A percentile compares a stretch with the other conserved stretches of the same genome.
These are phyloP conservation scores for Amphibolis antarctica DNA, from an alignment of 106 monocot species.

Conservation along the genomic window DNA sequence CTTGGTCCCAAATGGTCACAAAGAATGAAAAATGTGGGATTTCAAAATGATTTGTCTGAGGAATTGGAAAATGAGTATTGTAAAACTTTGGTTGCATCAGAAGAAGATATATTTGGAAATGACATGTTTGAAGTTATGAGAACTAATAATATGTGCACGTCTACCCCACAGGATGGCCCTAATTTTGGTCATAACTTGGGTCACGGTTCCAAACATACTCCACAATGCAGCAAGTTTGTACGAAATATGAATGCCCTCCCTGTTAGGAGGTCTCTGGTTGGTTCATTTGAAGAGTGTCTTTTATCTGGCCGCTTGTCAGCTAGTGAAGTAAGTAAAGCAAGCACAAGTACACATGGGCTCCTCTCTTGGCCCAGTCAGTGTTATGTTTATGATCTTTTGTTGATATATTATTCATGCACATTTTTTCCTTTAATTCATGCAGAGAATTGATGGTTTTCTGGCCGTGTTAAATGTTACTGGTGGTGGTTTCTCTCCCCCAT, in stretches of 20 bases:
- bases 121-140: slow-evolving; percentile 15
- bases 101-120: slow-evolving; percentile 13
- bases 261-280: slow-evolving; percentile 81
- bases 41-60: slow-evolving; percentile 11
- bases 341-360: not conserved
- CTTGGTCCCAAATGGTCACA: slow-evolving; percentile 72
- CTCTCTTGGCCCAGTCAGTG: not conserved
- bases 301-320: slow-evolving; percentile 71
- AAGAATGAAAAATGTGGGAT: slow-evolving; percentile 34
- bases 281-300: slow-evolving; percentile 98
- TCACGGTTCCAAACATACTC: slow-evolving; percentile 20
- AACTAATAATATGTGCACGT: slow-evolving; percentile 33
- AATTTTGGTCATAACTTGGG: slow-evolving; percentile 7
- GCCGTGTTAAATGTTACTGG: slow-evolving; percentile 83
- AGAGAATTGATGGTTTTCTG: slow-evolving; percentile 88
- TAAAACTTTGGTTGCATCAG: slow-evolving; percentile 8
- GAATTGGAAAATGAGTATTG: slow-evolving; percentile 22
- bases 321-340: slow-evolving; percentile 59
- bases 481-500: slow-evolving; percentile 62
- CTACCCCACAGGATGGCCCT: slow-evolving; percentile 13
- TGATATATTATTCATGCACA: not conserved
- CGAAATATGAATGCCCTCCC: slow-evolving; percentile 31
- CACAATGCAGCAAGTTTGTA: slow-evolving; percentile 23
- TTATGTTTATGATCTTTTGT: not conserved
- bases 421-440: slow-evolving; percentile 13